Evolutionary conservation across 306 rosid genomes (phyloP).

Genomic region (Trifolium dubium): DNA sequence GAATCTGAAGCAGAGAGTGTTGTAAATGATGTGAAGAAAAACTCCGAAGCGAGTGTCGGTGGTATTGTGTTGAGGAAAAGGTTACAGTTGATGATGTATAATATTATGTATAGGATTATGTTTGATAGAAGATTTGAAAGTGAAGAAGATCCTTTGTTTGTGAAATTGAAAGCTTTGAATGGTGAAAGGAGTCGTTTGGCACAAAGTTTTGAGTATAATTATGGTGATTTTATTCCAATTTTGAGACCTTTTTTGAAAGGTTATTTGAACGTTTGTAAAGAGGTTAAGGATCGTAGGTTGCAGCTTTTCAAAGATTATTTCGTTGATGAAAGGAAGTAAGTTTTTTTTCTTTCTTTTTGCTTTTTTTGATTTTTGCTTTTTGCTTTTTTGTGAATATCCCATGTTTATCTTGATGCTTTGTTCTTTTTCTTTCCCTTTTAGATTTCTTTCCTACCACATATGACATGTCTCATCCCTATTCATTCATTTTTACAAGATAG

Average conservation of each 20-base stretch:
- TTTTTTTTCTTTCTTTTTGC: neutral
- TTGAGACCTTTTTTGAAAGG: slow-evolving; percentile 84
- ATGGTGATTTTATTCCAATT: slow-evolving; percentile 89
- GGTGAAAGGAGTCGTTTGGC: slow-evolving; percentile 88
- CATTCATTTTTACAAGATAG: no score
- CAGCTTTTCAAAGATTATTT: slow-evolving; percentile 80
- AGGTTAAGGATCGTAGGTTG: slow-evolving; percentile 75
- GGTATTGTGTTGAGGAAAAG: slow-evolving; percentile 69
- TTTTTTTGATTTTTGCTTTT: neutral
- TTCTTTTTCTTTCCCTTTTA: no score
- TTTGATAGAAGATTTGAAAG: slow-evolving; percentile 80
- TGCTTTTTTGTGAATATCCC: neutral
- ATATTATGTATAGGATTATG: slow-evolving; percentile 88
- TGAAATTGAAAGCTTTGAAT: slow-evolving; percentile 62
- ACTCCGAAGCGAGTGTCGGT: slow-evolving; percentile 49
- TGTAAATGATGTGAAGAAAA: slow-evolving; percentile 68
- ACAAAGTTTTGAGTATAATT: slow-evolving; percentile 90
- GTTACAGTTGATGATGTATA: slow-evolving; percentile 90
- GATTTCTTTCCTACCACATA: no score
- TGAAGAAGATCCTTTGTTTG: slow-evolving; percentile 69
- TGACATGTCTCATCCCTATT: no score
- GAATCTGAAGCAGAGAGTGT: slow-evolving; percentile 72
- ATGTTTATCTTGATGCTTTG: neutral
- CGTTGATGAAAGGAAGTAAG: slow-evolving; percentile 90
- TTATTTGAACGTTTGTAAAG: slow-evolving; percentile 78